Evolutionary conservation across 2,329 filamentous ascomycete genomes (phyloP).

Genomic region (Alternaria rosae): DNA sequence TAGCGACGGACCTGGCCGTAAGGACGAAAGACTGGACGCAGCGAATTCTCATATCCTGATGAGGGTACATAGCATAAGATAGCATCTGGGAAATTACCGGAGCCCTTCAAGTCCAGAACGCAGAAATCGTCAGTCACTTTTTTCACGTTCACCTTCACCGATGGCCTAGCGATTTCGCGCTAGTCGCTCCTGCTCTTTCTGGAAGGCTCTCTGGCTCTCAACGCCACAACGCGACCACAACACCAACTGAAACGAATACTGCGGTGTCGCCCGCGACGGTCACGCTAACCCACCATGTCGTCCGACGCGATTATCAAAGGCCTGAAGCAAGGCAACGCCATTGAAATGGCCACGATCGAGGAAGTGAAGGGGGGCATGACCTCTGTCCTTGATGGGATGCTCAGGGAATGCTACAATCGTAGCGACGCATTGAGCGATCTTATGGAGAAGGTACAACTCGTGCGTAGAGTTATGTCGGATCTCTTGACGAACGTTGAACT

Average conservation of each 20-base stretch:
- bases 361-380: no score
- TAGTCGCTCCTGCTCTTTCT: background rate
- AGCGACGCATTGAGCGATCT: no score
- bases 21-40: no score
- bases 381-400: no score
- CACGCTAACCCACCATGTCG: background rate
- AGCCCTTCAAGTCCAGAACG: background rate
- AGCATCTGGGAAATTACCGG: no score
- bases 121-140: accelerated
- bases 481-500: no score
- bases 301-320: background rate
- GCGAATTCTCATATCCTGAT: no score
- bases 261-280: background rate
- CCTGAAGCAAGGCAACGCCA: background rate
- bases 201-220: background rate
- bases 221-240: background rate
- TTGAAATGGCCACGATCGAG: no score
- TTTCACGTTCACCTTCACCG: background rate
- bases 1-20: no score
- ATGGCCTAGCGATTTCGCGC: accelerated
- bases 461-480: no score
- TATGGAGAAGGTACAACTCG: no score
- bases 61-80: background rate
- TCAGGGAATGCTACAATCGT: no score
- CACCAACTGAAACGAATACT: background rate